Percentiles rank a stretch among this genome's conserved stretches.
Evolutionary conservation across 352 stramenopile species (phyloP).

Genomic region (Globisporangium radiosum): DNA sequence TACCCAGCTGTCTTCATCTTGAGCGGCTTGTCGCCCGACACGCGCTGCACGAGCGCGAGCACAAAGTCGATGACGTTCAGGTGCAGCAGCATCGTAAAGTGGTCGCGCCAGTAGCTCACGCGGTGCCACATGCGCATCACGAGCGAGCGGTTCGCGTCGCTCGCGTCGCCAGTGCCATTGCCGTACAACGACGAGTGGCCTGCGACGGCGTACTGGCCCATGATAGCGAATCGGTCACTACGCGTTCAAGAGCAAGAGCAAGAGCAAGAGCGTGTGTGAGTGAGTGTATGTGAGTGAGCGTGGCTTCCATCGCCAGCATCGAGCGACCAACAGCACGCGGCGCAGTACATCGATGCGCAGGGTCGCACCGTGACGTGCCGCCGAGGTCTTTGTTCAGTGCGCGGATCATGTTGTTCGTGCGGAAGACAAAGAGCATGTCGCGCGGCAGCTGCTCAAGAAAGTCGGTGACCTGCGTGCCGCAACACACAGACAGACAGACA

Average conservation of each 20-base stretch:
- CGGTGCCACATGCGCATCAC: conserved; percentile 13
- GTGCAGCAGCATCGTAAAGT: conserved; percentile 55
- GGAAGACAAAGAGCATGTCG: conserved; percentile 90
- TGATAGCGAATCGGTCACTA: conserved; percentile 72
- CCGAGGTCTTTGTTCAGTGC: conserved; percentile 86
- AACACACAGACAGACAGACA: too few species aligned
- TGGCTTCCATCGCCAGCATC: too few species aligned
- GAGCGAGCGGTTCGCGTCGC: conserved; percentile 1
- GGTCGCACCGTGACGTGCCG: conserved; percentile 50
- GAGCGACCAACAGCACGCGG: background rate
- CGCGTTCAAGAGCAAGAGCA: background rate
- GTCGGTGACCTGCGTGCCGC: conserved; percentile 38
- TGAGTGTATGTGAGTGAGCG: background rate
- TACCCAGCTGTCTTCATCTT: conserved; percentile 39
- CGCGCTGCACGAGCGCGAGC: conserved; percentile 34
- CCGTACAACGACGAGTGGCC: conserved; percentile 49
- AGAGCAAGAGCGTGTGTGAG: background rate
- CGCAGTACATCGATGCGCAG: background rate
- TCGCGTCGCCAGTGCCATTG: background rate
- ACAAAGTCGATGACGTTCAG: conserved; percentile 54
- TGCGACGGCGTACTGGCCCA: conserved; percentile 64
- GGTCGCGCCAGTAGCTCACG: conserved; percentile 54
- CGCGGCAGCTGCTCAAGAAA: conserved; percentile 84
- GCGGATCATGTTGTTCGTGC: conserved; percentile 89
- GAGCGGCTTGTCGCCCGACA: conserved; percentile 19